phyloP scores from a whole-genome alignment of 306 rosid genomes.

The Inga oerstediana region DNA sequence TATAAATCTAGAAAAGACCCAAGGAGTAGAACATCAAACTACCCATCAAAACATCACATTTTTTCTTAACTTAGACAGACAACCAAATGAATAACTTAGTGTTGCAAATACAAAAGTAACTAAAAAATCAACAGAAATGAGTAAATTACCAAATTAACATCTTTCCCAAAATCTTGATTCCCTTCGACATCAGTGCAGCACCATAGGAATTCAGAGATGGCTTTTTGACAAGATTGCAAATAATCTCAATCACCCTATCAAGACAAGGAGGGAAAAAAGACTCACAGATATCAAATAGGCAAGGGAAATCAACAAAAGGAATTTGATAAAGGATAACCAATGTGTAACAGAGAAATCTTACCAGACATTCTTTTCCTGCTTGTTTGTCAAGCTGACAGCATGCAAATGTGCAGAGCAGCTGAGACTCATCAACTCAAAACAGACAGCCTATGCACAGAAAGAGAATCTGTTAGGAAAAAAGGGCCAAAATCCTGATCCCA shows the following conservation, averaged over 20 bases:
- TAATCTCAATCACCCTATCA: conserved; percentile 77
- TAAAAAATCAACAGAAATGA: conserved; percentile 19
- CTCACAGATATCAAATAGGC: conserved; percentile 18
- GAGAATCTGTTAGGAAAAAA: conserved; percentile 25
- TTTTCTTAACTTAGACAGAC: conserved; percentile 19
- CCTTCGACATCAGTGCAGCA: conserved; percentile 78
- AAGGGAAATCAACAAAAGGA: not conserved
- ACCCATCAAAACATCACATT: conserved; percentile 6
- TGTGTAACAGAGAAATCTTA: conserved; percentile 39
- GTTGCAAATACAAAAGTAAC: not conserved
- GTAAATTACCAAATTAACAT: conserved; percentile 74
- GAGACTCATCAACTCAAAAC: conserved; percentile 65
- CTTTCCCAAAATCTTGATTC: conserved; percentile 68
- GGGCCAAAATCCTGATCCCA: conserved; percentile 20
- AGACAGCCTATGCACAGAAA: conserved; percentile 59
- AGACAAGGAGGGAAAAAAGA: conserved; percentile 31
- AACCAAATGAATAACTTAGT: conserved; percentile 17
- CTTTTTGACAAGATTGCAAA: conserved; percentile 72
- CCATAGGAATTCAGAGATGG: conserved; percentile 61
- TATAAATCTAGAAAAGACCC: not conserved
- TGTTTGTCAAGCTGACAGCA: conserved; percentile 47
- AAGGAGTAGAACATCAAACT: conserved; percentile 29
- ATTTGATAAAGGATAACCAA: conserved; percentile 21
- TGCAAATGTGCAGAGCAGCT: conserved; percentile 51
- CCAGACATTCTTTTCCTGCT: conserved; percentile 66